A percentile compares a stretch with the other conserved stretches of the same genome.
Evolutionary conservation across 2,329 filamentous ascomycete genomes (phyloP).

Genomic region (Aspergillus intermedius): DNA sequence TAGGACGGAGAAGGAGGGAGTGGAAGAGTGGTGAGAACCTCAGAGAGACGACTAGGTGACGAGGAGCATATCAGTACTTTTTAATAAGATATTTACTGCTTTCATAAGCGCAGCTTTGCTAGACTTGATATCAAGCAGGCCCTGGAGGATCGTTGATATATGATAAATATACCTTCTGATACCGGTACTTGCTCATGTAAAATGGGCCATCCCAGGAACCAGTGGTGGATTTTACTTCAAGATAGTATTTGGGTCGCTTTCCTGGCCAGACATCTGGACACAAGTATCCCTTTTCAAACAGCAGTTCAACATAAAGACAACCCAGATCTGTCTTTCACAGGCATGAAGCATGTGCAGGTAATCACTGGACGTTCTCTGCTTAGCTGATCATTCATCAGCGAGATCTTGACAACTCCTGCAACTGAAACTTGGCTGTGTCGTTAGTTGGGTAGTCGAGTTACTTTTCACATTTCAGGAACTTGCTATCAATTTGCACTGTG

Average conservation of each 20-base stretch:
- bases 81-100: background rate
- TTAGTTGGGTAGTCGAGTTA: too few species aligned
- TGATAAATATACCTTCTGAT: slow-evolving; percentile 7
- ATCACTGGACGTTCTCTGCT: too few species aligned
- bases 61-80: background rate
- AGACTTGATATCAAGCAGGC: too few species aligned
- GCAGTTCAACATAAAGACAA: background rate
- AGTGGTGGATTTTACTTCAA: slow-evolving; percentile 49
- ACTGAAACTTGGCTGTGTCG: too few species aligned
- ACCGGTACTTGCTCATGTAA: slow-evolving; percentile 44
- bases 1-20: background rate
- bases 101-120: too few species aligned
- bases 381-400: too few species aligned
- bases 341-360: too few species aligned
- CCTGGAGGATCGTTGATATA: too few species aligned
- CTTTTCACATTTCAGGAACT: too few species aligned
- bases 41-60: background rate
- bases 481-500: too few species aligned
- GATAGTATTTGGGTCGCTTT: slow-evolving; percentile 35
- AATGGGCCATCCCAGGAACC: slow-evolving; percentile 35
- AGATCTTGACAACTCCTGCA: too few species aligned
- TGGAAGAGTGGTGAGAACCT: background rate
- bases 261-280: slow-evolving; percentile 13
- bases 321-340: too few species aligned
- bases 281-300: slow-evolving; percentile 7